Base-by-base conservation (phyloP, 1,284 basidiomycete genomes). In the Somion occarium region DNA sequence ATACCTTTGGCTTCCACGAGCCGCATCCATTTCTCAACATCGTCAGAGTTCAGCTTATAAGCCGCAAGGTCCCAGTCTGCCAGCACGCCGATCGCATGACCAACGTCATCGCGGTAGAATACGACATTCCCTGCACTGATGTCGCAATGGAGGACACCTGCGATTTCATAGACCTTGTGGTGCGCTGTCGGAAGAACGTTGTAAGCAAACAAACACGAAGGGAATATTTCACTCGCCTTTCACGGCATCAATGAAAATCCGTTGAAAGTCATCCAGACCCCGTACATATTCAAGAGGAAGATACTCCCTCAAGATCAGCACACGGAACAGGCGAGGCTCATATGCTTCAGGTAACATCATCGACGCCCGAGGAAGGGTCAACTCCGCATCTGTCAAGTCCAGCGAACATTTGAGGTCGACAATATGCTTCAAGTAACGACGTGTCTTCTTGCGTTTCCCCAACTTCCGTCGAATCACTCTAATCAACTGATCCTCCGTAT, bases 271-370 rank as follows among this genome's bases (percentile, higher is more conserved):
- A 1, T 51, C 44, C 2, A 46, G 43, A n/a, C 22, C 46, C 3
- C 44, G 24, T 7, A 54, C 34, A n/a, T 24, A 15, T 13, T 37
- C 22, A 9, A 66, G 47, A 5, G 46, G 53, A 30, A 52, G 38
- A 44, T 55, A 61, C 12, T 27, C 20, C 22, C 42, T 34, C 48
- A 53, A 52, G 7, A 58, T 53, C 12, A 57, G 46, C 11, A 51
- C 30, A 19, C 53, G 53, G 19, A 59, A 51, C 13, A 49, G 24
- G 13, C 56, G 51, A 24, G 23, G 15, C 13, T 50, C 48, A 23
- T 39, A 27, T 18, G 50, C 5, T 13, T 34, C 27, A 22, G 23
- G n/a, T 2, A n/a, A 5, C 9, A 3, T 13, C 47, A 52, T 51
- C 9, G 27, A 44, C 5, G 23, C 43, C 2, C 54, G 47, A 18